These are phyloP conservation scores for Dendrobium catenatum DNA, from an alignment of 106 monocot species.

Conservation along the genomic window DNA sequence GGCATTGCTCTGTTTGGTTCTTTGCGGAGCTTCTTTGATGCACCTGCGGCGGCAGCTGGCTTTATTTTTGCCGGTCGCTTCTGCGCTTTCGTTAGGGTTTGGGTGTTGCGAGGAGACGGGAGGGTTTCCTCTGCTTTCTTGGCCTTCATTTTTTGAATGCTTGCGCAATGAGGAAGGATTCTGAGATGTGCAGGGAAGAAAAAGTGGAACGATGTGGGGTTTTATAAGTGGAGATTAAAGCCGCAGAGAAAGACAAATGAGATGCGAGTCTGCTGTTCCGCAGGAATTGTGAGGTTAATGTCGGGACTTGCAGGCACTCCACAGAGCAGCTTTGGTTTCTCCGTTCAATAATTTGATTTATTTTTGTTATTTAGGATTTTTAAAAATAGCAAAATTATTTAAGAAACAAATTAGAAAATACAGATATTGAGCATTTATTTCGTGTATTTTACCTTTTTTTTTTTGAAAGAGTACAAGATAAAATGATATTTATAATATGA, in stretches of 20 bases:
- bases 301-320: background rate
- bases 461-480: no score
- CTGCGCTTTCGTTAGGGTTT: background rate
- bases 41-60: background rate
- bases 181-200: background rate
- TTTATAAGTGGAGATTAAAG: background rate
- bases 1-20: background rate
- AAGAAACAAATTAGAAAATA: no score
- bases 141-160: background rate
- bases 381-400: no score
- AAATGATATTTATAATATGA: no score
- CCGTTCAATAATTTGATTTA: no score
- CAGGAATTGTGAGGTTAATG: background rate
- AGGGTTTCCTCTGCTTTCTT: background rate
- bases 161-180: background rate
- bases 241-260: background rate
- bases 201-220: background rate
- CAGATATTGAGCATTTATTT: no score
- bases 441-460: no score
- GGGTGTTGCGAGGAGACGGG: background rate
- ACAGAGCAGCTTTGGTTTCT: no score
- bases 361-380: no score
- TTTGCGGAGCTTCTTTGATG: background rate
- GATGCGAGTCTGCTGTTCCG: conserved; percentile 3
- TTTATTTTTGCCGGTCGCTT: background rate